Percentiles rank a stretch among this genome's conserved stretches.
Conservation (phyloP, 441 rosid genomes). For the Jatropha multifida region DNA sequence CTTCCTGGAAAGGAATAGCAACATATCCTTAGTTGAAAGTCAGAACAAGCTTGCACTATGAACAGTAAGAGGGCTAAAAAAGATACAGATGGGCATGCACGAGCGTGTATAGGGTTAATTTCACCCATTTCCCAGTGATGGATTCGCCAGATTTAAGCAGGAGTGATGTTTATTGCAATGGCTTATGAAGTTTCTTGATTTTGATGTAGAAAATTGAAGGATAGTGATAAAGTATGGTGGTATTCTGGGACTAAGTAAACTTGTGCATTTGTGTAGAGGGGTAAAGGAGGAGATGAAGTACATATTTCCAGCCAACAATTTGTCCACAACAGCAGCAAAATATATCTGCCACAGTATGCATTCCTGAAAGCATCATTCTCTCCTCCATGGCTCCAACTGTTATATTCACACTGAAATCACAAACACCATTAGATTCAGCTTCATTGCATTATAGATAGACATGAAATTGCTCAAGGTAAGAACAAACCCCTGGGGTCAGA, state of each 20-base stretch:
- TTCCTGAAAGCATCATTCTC: slow-evolving; percentile 76
- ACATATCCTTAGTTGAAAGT: background rate
- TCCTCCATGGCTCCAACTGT: slow-evolving; percentile 66
- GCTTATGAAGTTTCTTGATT: too few relatives aligned
- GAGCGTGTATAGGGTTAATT: too few relatives aligned
- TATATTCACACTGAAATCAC: slow-evolving; percentile 63
- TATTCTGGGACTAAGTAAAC: too few relatives aligned
- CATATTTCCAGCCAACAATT: slow-evolving; percentile 96
- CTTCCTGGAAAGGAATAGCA: slow-evolving; percentile 46
- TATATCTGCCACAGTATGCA: slow-evolving; percentile 83
- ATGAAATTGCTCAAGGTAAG: background rate
- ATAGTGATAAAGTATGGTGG: too few relatives aligned
- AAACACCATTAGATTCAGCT: slow-evolving; percentile 14
- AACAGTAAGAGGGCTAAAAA: background rate
- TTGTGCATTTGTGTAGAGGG: background rate
- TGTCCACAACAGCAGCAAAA: slow-evolving; percentile 92
- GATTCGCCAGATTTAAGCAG: too few relatives aligned
- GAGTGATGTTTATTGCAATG: too few relatives aligned
- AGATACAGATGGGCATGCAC: background rate
- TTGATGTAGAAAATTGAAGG: too few relatives aligned
- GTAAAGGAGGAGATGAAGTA: slow-evolving; percentile 30
- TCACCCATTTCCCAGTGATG: too few relatives aligned
- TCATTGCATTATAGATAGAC: background rate
- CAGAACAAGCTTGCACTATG: background rate
- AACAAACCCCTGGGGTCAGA: background rate